Conservation (phyloP, 2,329 filamentous ascomycete genomes). For the Cladosporium sp. region DNA sequence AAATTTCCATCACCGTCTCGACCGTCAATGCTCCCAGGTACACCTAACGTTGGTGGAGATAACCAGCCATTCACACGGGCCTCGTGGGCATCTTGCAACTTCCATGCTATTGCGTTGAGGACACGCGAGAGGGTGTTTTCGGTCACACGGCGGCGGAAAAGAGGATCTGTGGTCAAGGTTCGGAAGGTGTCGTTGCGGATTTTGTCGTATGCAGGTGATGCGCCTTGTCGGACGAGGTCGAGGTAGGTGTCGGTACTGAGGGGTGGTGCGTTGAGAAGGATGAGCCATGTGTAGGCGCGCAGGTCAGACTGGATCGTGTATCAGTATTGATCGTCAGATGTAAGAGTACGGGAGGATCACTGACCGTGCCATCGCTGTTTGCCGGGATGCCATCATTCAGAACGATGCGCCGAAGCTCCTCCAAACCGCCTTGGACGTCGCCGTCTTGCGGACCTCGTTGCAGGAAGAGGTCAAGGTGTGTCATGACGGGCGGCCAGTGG, state of each 20-base stretch:
- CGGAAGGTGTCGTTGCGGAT: constrained; percentile 98
- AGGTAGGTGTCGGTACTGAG: constrained; percentile 86
- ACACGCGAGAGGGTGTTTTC: constrained; percentile 93
- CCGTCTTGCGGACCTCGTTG: constrained; percentile 74
- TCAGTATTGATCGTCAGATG: neutral
- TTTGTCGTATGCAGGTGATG: constrained; percentile 92
- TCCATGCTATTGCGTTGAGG: constrained; percentile 94
- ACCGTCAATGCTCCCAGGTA: constrained; percentile 47
- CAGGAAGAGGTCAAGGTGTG: constrained; percentile 67
- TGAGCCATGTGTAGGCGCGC: constrained; percentile 94
- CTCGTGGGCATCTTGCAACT: constrained; percentile 73
- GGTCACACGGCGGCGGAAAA: constrained; percentile 91
- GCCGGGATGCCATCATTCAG: constrained; percentile 72
- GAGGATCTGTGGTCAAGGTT: constrained; percentile 91
- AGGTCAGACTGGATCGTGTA: constrained; percentile 65
- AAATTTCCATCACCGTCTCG: constrained; percentile 38
- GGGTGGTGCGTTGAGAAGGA: constrained; percentile 82
- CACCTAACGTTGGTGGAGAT: constrained; percentile 45
- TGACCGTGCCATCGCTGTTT: constrained; percentile 77
- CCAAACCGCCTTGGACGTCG: constrained; percentile 62
- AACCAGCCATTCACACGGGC: constrained; percentile 51
- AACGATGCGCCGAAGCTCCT: constrained; percentile 69
- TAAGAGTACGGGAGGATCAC: constrained; percentile 19
- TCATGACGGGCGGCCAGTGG: constrained; percentile 19
- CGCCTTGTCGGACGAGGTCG: constrained; percentile 82